These are phyloP conservation scores for Agapanthus africanus DNA, from an alignment of 106 monocot genomes.

Conservation along the genomic window DNA sequence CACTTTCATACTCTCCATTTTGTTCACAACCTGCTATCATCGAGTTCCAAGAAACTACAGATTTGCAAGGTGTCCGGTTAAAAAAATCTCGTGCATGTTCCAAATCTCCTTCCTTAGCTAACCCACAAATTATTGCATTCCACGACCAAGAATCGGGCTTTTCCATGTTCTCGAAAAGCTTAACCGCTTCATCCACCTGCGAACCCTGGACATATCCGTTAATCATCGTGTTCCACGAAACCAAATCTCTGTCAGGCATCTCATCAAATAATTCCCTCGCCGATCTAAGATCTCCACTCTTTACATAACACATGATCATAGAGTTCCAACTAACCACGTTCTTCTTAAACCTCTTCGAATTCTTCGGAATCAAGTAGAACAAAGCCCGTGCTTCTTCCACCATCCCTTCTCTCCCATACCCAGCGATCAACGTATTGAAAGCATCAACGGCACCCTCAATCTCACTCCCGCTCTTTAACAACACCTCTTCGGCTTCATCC, in stretches of 20 bases:
- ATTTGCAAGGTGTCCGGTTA: constrained; percentile 44
- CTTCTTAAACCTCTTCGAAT: constrained; percentile 14
- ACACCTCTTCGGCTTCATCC: constrained; percentile 40
- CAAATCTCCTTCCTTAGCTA: constrained; percentile 42
- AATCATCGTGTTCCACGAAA: constrained; percentile 96
- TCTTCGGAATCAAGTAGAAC: background rate
- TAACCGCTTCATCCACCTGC: constrained; percentile 45
- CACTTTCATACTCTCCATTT: constrained; percentile 49
- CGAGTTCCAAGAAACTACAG: constrained; percentile 68
- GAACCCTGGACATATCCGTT: constrained; percentile 34
- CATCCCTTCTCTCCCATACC: constrained; percentile 47
- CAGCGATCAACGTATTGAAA: constrained; percentile 47
- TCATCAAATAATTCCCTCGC: constrained; percentile 65
- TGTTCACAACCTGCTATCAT: constrained; percentile 71
- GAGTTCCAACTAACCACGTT: constrained; percentile 83
- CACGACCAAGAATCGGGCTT: constrained; percentile 53
- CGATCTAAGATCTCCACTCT: constrained; percentile 40
- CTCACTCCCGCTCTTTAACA: constrained; percentile 14
- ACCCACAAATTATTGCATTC: constrained; percentile 69
- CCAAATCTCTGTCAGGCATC: constrained; percentile 53
- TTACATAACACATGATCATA: constrained; percentile 83
- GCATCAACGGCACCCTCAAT: constrained; percentile 27
- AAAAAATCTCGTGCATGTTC: constrained; percentile 41
- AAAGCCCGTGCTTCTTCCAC: constrained; percentile 35
- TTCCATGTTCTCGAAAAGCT: constrained; percentile 42